These are phyloP conservation scores for Syzygium grande DNA, from an alignment of 345 rosid genomes.

Conservation along the genomic window DNA sequence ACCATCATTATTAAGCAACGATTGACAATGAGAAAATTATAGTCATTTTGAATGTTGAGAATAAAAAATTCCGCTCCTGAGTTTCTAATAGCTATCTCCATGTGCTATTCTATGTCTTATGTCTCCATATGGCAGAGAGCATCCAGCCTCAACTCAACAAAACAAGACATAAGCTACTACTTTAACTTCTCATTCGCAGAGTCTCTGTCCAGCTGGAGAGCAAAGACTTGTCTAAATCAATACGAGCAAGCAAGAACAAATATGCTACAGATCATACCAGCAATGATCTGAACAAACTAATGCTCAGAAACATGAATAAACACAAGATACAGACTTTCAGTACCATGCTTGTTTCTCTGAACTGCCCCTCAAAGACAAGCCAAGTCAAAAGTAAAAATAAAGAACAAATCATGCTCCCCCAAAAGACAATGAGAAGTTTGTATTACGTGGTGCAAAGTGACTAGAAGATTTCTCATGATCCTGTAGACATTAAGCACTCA, in stretches of 20 bases:
- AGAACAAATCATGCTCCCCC: background rate
- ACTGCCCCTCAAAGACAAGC: background rate
- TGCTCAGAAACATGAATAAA: background rate
- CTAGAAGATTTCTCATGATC: background rate
- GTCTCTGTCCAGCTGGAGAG: background rate
- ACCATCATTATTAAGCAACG: background rate
- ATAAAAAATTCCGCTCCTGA: background rate
- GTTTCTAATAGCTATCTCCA: background rate
- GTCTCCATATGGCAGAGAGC: background rate
- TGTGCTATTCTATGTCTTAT: background rate
- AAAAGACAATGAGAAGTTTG: background rate
- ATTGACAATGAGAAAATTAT: background rate
- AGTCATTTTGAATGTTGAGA: background rate
- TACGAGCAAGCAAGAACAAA: background rate
- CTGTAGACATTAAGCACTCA: background rate
- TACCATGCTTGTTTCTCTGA: background rate
- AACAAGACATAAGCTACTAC: background rate
- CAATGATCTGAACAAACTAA: background rate
- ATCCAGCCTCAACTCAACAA: background rate
- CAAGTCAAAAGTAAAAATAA: background rate
- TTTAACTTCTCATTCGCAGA: background rate
- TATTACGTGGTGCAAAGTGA: background rate
- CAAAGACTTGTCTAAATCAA: background rate
- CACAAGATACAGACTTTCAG: background rate
- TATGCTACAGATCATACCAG: background rate